Percentiles rank a stretch among this genome's conserved stretches.
phyloP scores from a whole-genome alignment of 1,284 basidiomycete species.

The Sutorius eximius region DNA sequence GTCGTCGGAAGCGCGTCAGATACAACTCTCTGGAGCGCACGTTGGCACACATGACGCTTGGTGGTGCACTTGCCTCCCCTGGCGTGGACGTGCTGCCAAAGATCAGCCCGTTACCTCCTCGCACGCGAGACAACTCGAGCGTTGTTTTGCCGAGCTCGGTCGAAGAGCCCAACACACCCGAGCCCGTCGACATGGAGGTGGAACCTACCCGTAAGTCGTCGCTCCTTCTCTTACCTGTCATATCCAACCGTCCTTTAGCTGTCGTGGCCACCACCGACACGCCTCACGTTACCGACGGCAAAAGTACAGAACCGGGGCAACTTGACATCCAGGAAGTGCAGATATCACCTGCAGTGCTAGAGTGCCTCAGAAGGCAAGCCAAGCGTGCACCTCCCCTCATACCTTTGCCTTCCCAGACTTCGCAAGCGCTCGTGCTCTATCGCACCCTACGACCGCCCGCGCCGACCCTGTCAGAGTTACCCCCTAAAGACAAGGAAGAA shows the following conservation, averaged over 20 bases:
- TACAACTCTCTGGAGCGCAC: constrained; percentile 55
- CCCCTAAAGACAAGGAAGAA: neutral
- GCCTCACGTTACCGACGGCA: neutral
- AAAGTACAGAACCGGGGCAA: constrained; percentile 48
- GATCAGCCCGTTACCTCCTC: neutral
- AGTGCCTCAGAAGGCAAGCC: constrained; percentile 40
- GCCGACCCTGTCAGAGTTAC: constrained; percentile 14
- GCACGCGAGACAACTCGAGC: constrained; percentile 12
- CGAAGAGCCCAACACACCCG: constrained; percentile 47
- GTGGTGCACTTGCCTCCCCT: constrained; percentile 5
- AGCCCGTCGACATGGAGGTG: constrained; percentile 64
- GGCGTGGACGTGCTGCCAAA: constrained; percentile 15
- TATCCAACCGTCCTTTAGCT: neutral
- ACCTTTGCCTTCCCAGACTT: constrained; percentile 26
- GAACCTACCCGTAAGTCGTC: constrained; percentile 43
- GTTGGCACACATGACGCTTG: constrained; percentile 53
- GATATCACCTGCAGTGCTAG: constrained; percentile 47
- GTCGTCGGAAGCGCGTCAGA: constrained; percentile 49
- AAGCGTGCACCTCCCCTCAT: constrained; percentile 17
- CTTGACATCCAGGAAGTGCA: constrained; percentile 28
- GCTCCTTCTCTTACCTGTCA: neutral
- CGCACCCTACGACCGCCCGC: constrained; percentile 41
- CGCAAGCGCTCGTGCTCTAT: constrained; percentile 61
- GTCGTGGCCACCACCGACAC: constrained; percentile 1
- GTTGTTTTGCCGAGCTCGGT: constrained; percentile 41